Evolutionary conservation across 2,329 filamentous ascomycete species (phyloP), one percentile per base, ranked within the genome.

Genomic region (Penicillium sp.): DNA sequence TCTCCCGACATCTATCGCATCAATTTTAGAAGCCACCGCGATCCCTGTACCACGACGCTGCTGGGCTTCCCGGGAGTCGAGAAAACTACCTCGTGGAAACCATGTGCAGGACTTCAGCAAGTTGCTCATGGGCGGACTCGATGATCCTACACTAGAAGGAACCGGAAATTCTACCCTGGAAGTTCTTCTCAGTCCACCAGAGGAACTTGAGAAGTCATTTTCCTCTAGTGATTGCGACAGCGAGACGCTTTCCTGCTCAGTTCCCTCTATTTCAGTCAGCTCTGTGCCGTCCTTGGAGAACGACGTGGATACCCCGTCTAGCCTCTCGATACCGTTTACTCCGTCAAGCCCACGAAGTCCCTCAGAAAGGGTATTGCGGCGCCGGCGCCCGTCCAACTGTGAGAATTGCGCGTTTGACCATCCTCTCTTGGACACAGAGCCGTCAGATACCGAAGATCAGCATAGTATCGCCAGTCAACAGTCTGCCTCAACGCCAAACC

Each of bases 321-420:
- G 79, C 62, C 77, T 77, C 52, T 76, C 76, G 30, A 71, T 76
- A 15, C 83, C 81, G 1, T 76, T 79, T n/a, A 79, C 75, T 17
- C 78, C 76, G 44, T 73, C 64, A 21, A 75, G 78, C 56, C 80
- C 76, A 31, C 72, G 72, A 62, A 76, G 73, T 48, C 62, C 71
- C 1, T 70, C 69, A 1, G 77, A 80, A 38, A 71, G 81, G 64
- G 82, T 78, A 63, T 76, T 79, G 26, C 81, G 83, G 66, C 77
- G 81, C 54, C 78, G 83, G 67, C 77, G 81, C 53, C 79, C 83
- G 29, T 83, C 82, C 1, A 80, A 81, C 5, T 81, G 83, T 5
- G 82, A 87, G 65, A 84, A 86, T 60, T 88, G 85, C 66, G 76
- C 80, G 3, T 73, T 80, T 9, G 82, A 88, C 65, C 87, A 89